Conservation (phyloP, 495 filamentous ascomycete species). For the Venustampulla echinocandica region DNA sequence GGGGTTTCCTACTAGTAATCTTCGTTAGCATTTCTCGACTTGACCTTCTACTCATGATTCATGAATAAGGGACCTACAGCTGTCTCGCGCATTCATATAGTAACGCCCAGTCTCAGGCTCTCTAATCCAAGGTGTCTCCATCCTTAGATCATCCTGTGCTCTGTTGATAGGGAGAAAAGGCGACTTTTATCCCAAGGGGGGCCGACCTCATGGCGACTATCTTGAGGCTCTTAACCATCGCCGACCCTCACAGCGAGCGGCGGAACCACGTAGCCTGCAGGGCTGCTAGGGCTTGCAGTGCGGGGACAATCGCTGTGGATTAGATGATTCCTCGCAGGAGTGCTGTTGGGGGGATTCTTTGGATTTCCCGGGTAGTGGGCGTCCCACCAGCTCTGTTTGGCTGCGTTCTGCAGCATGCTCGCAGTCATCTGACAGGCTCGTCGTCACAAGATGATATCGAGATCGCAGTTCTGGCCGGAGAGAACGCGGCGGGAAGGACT, state of each 20-base stretch:
- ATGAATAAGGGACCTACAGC: not conserved
- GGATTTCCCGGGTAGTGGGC: too few relatives aligned
- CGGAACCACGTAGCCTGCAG: not conserved
- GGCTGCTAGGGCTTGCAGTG: not conserved
- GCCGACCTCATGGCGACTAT: too few relatives aligned
- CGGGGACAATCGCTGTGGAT: not conserved
- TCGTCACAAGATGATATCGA: not conserved
- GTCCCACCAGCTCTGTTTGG: too few relatives aligned
- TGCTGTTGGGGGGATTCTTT: too few relatives aligned
- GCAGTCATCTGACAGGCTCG: not conserved
- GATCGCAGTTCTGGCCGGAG: not conserved
- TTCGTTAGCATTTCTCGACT: too few relatives aligned
- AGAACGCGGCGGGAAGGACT: not conserved
- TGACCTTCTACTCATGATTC: too few relatives aligned
- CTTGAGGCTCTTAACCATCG: not conserved
- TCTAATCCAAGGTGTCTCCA: not conserved
- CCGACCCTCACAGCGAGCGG: not conserved
- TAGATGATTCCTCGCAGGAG: not conserved
- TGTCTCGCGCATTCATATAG: conserved; percentile 1
- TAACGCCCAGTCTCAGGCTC: not conserved
- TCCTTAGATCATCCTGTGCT: not conserved
- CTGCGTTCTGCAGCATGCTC: not conserved
- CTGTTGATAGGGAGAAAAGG: not conserved
- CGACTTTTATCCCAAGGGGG: not conserved
- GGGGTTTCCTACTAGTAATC: not conserved